These are phyloP conservation scores for Mucor lusitanicus DNA, from an alignment of 371 early-diverging fungal genomes.

Conservation along the genomic window DNA sequence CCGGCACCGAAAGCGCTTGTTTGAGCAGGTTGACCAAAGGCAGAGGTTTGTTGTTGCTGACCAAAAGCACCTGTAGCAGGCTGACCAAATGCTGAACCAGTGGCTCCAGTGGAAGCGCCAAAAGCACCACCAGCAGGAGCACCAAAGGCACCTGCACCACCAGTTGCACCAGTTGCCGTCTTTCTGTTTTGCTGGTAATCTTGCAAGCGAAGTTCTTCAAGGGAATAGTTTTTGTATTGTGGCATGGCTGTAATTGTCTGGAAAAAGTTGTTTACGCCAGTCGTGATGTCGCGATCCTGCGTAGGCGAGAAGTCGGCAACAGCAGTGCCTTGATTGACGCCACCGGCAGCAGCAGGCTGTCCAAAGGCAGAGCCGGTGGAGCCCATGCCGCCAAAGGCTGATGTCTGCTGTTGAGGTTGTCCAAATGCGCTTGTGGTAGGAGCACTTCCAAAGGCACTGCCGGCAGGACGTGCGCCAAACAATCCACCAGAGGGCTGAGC, in stretches of 20 bases:
- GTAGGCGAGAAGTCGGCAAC: constrained; percentile 70
- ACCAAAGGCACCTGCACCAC: constrained; percentile 55
- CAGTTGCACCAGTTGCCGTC: constrained; percentile 43
- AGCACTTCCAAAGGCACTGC: constrained; percentile 29
- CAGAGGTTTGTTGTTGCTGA: constrained; percentile 26
- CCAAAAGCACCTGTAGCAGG: constrained; percentile 25
- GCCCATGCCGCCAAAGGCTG: constrained; percentile 41
- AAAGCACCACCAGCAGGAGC: constrained; percentile 37
- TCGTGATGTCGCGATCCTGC: constrained; percentile 65
- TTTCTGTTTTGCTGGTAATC: constrained; percentile 90
- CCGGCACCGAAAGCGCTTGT: constrained; percentile 31
- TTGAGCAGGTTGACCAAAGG: constrained; percentile 52
- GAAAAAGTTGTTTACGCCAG: constrained; percentile 64
- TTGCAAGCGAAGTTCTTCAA: constrained; percentile 91
- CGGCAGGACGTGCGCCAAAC: constrained; percentile 42
- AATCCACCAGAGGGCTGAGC: constrained; percentile 45
- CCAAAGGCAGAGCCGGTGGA: constrained; percentile 53
- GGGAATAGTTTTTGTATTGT: constrained; percentile 80
- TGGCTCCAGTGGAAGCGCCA: constrained; percentile 27
- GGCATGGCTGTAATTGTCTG: constrained; percentile 91
- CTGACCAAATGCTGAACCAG: constrained; percentile 58
- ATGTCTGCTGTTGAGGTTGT: constrained; percentile 23
- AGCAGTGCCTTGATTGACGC: constrained; percentile 76
- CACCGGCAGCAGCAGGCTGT: constrained; percentile 37
- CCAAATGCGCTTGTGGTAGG: constrained; percentile 33